Base-by-base conservation (phyloP, 2,329 filamentous ascomycete genomes). In the Colletotrichum tropicale region DNA sequence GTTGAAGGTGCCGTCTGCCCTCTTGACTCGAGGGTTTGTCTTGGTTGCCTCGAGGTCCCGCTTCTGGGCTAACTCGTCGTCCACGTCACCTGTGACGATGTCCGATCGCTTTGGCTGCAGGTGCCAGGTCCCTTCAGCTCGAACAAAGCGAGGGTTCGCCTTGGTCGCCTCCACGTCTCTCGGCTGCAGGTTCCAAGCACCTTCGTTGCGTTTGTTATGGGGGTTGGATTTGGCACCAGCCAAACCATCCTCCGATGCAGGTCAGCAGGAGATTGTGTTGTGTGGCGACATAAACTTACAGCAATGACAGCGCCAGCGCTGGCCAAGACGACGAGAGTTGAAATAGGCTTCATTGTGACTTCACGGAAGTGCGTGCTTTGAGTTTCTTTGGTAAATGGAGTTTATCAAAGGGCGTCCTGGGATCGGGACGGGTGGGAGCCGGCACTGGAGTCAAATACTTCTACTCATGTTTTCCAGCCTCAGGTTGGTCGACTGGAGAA, bases 301-400 rank as follows among this genome's bases (percentile, higher is more conserved):
- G 34, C 67, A n/a, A 62, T 26, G 1, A 48, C 34, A 16, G 67
- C 67, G 18, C 55, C 67, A 26, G 67, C 36, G 56, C 67, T 24
- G 55, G 26, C 67, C 13, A 70, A 28, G 3, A 70, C 13, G 0
- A 70, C 12, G 6, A 70, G 36, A 26, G 34, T 62, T n/a, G 67
- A 70, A 52, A 70, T 38, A 34, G 55, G 26, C 36, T 62, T 62
- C 56, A 70, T 70, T 6, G 18, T 18, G 61, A 43, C 61, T 64
- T 64, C 58, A 3, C 10, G 10, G n/a, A 36, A 62, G 30, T 36
- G 58, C 30, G 30, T 62, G n/a, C 18, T n/a, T 62, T 36, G 30
- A 36, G 58, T 62, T 62, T 32, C 15, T 30, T 2, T n/a, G 0
- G 5, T n/a, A n/a, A 13, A 21, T 18, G 18, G 28, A 61, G 1